These are phyloP conservation scores for Colletotrichum melonis DNA, from an alignment of 2,329 filamentous ascomycete species.

Conservation along the genomic window DNA sequence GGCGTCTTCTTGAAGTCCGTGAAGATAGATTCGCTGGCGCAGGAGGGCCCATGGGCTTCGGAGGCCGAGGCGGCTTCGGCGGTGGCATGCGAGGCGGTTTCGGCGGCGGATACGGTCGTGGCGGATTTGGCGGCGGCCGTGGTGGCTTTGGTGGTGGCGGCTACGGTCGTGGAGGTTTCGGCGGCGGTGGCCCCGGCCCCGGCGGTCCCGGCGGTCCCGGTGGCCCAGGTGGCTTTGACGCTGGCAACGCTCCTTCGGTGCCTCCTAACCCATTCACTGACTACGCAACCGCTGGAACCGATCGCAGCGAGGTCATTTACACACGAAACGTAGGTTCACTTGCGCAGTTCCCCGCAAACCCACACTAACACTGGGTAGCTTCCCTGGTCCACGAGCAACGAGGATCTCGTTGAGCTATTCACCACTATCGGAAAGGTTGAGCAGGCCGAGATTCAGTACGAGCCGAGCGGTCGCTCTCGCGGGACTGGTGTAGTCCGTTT, in stretches of 20 bases:
- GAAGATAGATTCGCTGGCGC: slow-evolving; percentile 90
- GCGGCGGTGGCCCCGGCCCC: slow-evolving; percentile 41
- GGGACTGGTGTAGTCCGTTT: slow-evolving; percentile 98
- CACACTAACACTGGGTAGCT: slow-evolving; percentile 66
- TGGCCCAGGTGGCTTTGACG: slow-evolving; percentile 61
- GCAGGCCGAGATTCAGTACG: slow-evolving; percentile 99
- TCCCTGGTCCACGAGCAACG: slow-evolving; percentile 98
- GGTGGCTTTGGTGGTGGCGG: slow-evolving; percentile 59
- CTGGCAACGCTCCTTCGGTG: slow-evolving; percentile 59
- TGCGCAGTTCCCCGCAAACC: neutral
- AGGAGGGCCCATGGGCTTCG: slow-evolving; percentile 63
- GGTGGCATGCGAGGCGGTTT: slow-evolving; percentile 69
- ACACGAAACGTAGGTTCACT: slow-evolving; percentile 87
- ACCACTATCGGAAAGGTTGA: slow-evolving; percentile 98
- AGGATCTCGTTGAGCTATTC: slow-evolving; percentile 96
- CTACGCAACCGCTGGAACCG: slow-evolving; percentile 86
- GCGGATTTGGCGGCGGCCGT: slow-evolving; percentile 58
- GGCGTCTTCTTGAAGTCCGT: slow-evolving; percentile 90
- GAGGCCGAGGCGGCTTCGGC: slow-evolving; percentile 69
- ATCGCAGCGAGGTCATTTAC: slow-evolving; percentile 87
- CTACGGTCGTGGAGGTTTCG: slow-evolving; percentile 42
- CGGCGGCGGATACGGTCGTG: slow-evolving; percentile 62
- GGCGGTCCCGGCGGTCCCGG: slow-evolving; percentile 57
- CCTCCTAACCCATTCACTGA: slow-evolving; percentile 94
- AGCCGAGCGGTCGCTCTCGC: slow-evolving; percentile 93